These are phyloP conservation scores for Hypoxylon cercidicola DNA, from an alignment of 495 filamentous ascomycete species.

Conservation along the genomic window DNA sequence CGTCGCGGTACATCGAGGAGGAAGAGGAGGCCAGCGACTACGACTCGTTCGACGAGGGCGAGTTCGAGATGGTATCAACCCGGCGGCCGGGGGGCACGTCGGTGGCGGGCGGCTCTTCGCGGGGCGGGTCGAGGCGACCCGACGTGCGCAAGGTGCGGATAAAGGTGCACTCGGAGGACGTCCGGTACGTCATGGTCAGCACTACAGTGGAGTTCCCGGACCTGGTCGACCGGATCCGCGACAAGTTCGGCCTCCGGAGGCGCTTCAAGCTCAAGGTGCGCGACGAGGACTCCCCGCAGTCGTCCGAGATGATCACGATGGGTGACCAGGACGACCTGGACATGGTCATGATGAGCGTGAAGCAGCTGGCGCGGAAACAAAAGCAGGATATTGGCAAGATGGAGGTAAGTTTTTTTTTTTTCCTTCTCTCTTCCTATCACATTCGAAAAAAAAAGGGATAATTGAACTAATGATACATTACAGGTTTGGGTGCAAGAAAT, in stretches of 20 bases:
- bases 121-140: constrained; percentile 58
- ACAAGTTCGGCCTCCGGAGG: constrained; percentile 80
- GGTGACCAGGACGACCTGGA: constrained; percentile 96
- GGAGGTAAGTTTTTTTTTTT: constrained; percentile 75
- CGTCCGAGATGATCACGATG: constrained; percentile 93
- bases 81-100: constrained; percentile 55
- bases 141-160: constrained; percentile 74
- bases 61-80: constrained; percentile 82
- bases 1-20: constrained; percentile 73
- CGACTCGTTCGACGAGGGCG: constrained; percentile 73
- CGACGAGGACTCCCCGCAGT: constrained; percentile 75
- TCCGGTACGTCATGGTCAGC: constrained; percentile 90
- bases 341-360: constrained; percentile 76
- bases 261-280: constrained; percentile 85
- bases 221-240: constrained; percentile 77
- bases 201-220: constrained; percentile 77
- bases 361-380: constrained; percentile 75
- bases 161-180: constrained; percentile 92
- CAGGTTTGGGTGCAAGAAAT: constrained; percentile 76
- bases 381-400: constrained; percentile 89
- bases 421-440: background rate
- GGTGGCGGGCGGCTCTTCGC: constrained; percentile 52
- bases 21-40: constrained; percentile 77
- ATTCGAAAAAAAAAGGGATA: background rate
- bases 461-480: constrained; percentile 38